Percentiles rank a stretch among this genome's conserved stretches.
phyloP scores from a whole-genome alignment of 208 protist genomes.

The Sergeia podlipaevii region DNA sequence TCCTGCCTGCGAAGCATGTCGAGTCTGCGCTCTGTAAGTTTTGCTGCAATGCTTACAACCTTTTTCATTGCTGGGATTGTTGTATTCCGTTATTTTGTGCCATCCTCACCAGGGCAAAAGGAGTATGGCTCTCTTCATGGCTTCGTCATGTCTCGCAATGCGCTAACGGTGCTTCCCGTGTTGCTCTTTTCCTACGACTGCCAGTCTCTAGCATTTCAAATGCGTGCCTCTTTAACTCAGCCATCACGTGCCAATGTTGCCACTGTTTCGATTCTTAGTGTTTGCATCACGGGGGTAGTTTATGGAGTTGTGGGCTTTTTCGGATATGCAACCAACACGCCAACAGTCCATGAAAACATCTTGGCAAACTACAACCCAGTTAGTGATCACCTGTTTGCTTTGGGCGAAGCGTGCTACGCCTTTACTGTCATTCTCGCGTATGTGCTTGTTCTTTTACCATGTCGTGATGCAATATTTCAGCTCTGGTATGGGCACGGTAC shows the following conservation, averaged over 20 bases:
- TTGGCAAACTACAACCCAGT: constrained; percentile 64
- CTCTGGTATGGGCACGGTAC: constrained; percentile 58
- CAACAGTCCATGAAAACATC: constrained; percentile 65
- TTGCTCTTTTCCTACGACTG: constrained; percentile 79
- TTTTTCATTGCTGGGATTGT: constrained; percentile 55
- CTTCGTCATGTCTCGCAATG: constrained; percentile 30
- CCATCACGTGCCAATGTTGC: constrained; percentile 33
- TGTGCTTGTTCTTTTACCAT: constrained; percentile 61
- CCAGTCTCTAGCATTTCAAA: constrained; percentile 65
- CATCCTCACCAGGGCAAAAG: constrained; percentile 12
- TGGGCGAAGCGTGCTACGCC: constrained; percentile 40
- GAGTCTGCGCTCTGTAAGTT: constrained; percentile 30
- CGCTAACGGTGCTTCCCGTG: constrained; percentile 44
- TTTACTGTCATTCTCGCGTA: constrained; percentile 59
- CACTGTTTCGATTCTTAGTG: constrained; percentile 48
- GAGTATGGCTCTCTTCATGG: no score
- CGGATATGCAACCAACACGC: constrained; percentile 44
- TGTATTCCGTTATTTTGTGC: constrained; percentile 56
- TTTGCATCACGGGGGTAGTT: constrained; percentile 42
- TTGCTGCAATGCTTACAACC: constrained; percentile 43
- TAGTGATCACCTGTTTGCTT: constrained; percentile 40
- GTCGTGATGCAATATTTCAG: constrained; percentile 50
- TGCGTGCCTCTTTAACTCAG: constrained; percentile 32
- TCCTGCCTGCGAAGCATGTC: constrained; percentile 46
- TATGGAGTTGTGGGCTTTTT: constrained; percentile 62